A percentile compares a stretch with the other conserved stretches of the same genome.
Conservation (phyloP, 768 basidiomycete species). For the Rhizopogon vulgaris region DNA sequence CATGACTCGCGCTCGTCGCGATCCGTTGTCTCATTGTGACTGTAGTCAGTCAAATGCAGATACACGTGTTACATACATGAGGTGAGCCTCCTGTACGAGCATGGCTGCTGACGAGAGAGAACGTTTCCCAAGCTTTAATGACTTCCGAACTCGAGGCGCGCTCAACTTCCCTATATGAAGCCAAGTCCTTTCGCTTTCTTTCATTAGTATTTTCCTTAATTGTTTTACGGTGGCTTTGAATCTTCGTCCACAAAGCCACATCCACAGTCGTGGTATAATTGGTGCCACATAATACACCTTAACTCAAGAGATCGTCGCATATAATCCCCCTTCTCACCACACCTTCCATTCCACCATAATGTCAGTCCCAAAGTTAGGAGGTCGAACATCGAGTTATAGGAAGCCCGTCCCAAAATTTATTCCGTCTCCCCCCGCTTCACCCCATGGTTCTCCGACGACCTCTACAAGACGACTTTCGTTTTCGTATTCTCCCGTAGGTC, state of each 20-base stretch:
- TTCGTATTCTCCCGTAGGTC: slow-evolving; percentile 8
- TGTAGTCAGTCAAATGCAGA: slow-evolving; percentile 20
- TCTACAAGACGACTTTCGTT: slow-evolving; percentile 28
- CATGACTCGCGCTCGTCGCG: slow-evolving; percentile 25
- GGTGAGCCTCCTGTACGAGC: slow-evolving; percentile 28
- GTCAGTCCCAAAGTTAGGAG: slow-evolving; percentile 22
- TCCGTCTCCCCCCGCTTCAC: slow-evolving; percentile 51
- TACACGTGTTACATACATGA: slow-evolving; percentile 32
- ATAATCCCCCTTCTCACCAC: background rate
- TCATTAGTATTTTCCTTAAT: slow-evolving; percentile 17
- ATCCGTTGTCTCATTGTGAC: slow-evolving; percentile 28
- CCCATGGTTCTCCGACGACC: slow-evolving; percentile 28
- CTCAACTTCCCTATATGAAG: slow-evolving; percentile 26
- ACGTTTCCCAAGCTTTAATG: slow-evolving; percentile 20
- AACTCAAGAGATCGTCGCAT: background rate
- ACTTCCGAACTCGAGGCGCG: slow-evolving; percentile 27
- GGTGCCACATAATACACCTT: background rate
- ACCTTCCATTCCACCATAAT: slow-evolving; percentile 7
- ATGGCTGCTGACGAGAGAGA: slow-evolving; percentile 30
- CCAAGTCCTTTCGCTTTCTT: slow-evolving; percentile 15
- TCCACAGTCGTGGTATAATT: background rate
- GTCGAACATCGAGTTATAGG: slow-evolving; percentile 52
- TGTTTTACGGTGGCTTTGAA: slow-evolving; percentile 23
- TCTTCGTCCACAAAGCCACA: slow-evolving; percentile 19
- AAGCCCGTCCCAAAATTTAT: slow-evolving; percentile 67